Conservation (phyloP, 495 filamentous ascomycete genomes). For the Apiosordaria backusii region DNA sequence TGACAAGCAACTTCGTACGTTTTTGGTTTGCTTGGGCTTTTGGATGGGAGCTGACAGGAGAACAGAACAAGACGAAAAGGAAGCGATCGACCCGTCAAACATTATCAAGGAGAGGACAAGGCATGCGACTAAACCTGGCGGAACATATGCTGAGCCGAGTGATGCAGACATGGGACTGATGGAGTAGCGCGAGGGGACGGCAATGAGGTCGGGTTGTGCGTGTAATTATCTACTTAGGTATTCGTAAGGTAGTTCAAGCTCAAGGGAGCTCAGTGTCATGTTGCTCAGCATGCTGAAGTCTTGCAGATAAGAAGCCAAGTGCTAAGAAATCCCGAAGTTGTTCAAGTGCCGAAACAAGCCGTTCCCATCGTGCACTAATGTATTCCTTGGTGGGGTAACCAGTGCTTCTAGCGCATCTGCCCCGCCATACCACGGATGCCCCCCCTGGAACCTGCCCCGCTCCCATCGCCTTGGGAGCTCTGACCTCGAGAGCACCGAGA, state of each 20-base stretch:
- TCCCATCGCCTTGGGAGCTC: background rate
- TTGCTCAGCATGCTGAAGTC: too few species aligned
- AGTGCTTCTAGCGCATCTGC: background rate
- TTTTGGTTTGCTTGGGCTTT: slow-evolving; percentile 1
- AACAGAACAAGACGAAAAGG: slow-evolving; percentile 49
- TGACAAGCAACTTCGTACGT: slow-evolving; percentile 50
- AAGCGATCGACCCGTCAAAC: slow-evolving; percentile 52
- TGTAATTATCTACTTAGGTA: too few species aligned
- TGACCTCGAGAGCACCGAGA: background rate
- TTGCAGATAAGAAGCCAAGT: too few species aligned
- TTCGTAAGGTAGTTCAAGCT: too few species aligned
- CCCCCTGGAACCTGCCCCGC: background rate
- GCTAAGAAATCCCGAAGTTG: background rate
- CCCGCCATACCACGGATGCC: too few species aligned
- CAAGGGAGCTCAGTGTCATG: too few species aligned
- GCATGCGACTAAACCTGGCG: slow-evolving; percentile 44
- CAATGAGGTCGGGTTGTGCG: background rate
- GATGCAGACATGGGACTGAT: slow-evolving; percentile 43
- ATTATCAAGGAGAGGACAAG: slow-evolving; percentile 49
- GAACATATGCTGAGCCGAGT: slow-evolving; percentile 49
- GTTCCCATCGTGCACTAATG: background rate
- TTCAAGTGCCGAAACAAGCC: background rate
- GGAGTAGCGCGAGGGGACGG: background rate
- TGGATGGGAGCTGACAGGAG: background rate
- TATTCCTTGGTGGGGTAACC: background rate